Percentiles rank a stretch among this genome's conserved stretches.
These are phyloP conservation scores for Chytriomyces sp. DNA, from an alignment of 192 early-diverging fungal genomes.

Conservation along the genomic window DNA sequence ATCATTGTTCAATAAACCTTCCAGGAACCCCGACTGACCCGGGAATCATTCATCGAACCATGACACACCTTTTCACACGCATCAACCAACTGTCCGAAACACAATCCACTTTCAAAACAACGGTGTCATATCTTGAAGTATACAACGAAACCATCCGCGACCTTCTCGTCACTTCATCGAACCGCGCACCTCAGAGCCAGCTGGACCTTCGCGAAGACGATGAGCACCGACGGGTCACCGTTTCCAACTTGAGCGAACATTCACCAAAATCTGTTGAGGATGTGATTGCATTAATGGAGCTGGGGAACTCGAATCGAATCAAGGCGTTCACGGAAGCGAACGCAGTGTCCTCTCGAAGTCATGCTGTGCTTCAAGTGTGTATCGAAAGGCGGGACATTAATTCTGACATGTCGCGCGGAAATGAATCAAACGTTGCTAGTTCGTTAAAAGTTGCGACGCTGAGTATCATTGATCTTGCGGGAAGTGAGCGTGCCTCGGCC, in stretches of 20 bases:
- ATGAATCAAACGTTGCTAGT: background rate
- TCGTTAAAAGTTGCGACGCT: conserved; percentile 41
- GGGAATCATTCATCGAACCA: conserved; percentile 68
- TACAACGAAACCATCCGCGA: conserved; percentile 74
- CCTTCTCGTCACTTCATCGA: conserved; percentile 46
- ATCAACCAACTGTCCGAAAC: conserved; percentile 29
- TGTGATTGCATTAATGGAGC: conserved; percentile 45
- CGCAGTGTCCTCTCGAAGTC: conserved; percentile 69
- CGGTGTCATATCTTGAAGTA: conserved; percentile 62
- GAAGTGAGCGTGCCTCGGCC: conserved; percentile 63
- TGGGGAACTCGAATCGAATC: conserved; percentile 74
- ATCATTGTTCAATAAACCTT: background rate
- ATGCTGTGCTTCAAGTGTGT: conserved; percentile 73
- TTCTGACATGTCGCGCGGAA: background rate
- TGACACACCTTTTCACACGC: conserved; percentile 65
- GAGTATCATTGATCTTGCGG: conserved; percentile 79
- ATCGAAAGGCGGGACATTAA: conserved; percentile 16
- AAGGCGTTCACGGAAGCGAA: conserved; percentile 78
- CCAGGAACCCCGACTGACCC: conserved; percentile 65
- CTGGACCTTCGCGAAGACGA: conserved; percentile 82
- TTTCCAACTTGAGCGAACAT: conserved; percentile 65
- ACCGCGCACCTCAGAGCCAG: conserved; percentile 29
- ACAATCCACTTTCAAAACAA: conserved; percentile 33
- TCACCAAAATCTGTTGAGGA: conserved; percentile 65
- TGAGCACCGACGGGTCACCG: conserved; percentile 58